Base-by-base conservation (phyloP, 2,329 filamentous ascomycete genomes). In the Fusarium xyrophilum region DNA sequence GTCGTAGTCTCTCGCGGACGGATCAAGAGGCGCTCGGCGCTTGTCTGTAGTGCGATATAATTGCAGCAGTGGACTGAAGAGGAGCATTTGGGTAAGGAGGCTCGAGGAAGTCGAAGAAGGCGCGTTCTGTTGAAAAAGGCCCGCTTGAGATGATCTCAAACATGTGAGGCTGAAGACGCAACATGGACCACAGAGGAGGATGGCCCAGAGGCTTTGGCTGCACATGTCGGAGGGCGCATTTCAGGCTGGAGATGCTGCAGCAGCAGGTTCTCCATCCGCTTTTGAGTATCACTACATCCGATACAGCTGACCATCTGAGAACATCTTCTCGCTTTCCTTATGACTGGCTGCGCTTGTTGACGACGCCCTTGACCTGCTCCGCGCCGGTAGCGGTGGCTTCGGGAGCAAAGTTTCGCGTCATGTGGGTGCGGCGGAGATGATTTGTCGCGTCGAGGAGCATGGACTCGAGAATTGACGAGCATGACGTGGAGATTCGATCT, bases 281-380 rank as follows among this genome's bases (percentile, higher is more conserved):
- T 62, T 69, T 50, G 36, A 60, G 32, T 43, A 17, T 36, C 17
- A 36, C 23, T 50, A 51, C 27, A 40, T 35, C 51, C 27, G 42
- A 69, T 25, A 54, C 32, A 32, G 35, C 46, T 23, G 11, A 32
- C 38, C 51, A 23, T 48, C 35, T 36, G 13, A n/a, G 19, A 39
- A 14, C 6, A 32, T 15, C 39, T 42, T 39, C 43, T 42, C 63
- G 19, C 48, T 40, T 32, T 19, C 47, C 69, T 71, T 83, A 87
- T 75, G 83, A 85, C 73, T 85, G 82, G 82, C 82, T 88, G 76
- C 87, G 86, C 84, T 88, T 89, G 76, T 79, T 87, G 28, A 81
- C 84, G 85, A 94, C 91, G 56, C 85, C 88, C 85, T 96, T 95
- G 72, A 89, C 89, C 60, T 92, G 88, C 65, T 93, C 92, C 56